Conservation (phyloP, 257 asterid genomes). For the Nicotiana tomentosiformis region DNA sequence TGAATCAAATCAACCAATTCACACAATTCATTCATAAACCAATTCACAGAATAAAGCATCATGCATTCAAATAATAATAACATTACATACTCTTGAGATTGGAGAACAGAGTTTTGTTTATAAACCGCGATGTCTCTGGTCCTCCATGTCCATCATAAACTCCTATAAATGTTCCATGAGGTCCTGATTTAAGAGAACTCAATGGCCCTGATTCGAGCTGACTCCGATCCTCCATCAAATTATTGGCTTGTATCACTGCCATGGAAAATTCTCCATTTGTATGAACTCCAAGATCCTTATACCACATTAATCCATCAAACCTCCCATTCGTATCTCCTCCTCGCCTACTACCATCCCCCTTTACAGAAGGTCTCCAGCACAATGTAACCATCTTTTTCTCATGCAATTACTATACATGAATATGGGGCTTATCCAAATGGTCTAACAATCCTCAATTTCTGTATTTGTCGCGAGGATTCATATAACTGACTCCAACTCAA, state of each 20-base stretch:
- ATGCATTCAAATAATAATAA: constrained; percentile 4
- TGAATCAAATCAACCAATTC: neutral
- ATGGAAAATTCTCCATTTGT: constrained; percentile 75
- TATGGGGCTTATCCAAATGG: neutral
- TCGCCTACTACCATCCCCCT: constrained; percentile 11
- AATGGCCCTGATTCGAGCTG: constrained; percentile 85
- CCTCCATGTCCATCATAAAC: constrained; percentile 99
- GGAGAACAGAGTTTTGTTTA: constrained; percentile 53
- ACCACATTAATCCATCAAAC: constrained; percentile 77
- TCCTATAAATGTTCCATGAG: constrained; percentile 76
- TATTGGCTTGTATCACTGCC: constrained; percentile 89
- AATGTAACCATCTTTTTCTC: constrained; percentile 54
- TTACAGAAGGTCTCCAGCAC: constrained; percentile 77
- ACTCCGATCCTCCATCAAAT: constrained; percentile 87
- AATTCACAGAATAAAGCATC: neutral
- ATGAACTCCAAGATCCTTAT: constrained; percentile 73
- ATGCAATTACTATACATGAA: neutral
- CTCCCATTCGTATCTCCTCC: constrained; percentile 54
- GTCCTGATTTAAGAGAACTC: constrained; percentile 60
- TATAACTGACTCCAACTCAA: constrained; percentile 2
- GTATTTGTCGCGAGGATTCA: constrained; percentile 27
- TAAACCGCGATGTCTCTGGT: constrained; percentile 80
- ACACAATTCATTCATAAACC: neutral
- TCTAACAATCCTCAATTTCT: neutral
- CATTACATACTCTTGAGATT: constrained; percentile 72